Conservation (phyloP, 2,329 filamentous ascomycete species). For the Trichoderma pleuroti region DNA sequence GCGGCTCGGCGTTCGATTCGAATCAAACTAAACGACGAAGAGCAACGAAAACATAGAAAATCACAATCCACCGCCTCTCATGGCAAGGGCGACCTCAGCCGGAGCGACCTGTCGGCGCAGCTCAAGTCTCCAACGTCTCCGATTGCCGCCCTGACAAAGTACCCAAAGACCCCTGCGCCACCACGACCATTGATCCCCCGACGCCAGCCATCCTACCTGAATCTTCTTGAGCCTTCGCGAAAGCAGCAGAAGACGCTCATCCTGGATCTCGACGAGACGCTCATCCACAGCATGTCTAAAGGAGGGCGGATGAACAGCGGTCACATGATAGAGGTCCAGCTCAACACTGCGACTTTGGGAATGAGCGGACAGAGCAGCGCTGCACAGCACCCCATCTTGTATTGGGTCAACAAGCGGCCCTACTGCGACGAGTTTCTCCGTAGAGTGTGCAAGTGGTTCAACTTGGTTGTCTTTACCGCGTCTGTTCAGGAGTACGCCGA, state of each 20-base stretch:
- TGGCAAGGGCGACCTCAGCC: conserved; percentile 39
- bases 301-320: conserved; percentile 93
- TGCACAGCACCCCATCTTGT: conserved; percentile 92
- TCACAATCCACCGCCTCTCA: conserved; percentile 48
- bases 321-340: conserved; percentile 97
- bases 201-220: conserved; percentile 83
- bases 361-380: conserved; percentile 60
- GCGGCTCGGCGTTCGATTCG: conserved; percentile 77
- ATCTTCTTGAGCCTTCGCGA: conserved; percentile 48
- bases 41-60: conserved; percentile 68
- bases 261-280: conserved; percentile 90
- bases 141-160: conserved; percentile 73
- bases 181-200: conserved; percentile 86
- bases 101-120: conserved; percentile 64
- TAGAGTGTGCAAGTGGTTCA: conserved; percentile 95
- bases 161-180: conserved; percentile 84
- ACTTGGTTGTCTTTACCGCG: conserved; percentile 92
- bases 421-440: conserved; percentile 95
- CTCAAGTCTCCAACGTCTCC: conserved; percentile 93
- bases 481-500: conserved; percentile 98
- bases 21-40: conserved; percentile 84
- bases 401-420: conserved; percentile 97
- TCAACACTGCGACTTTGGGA: conserved; percentile 68
- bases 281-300: conserved; percentile 98
- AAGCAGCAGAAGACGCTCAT: conserved; percentile 87